Percentiles rank a stretch among this genome's conserved stretches.
phyloP scores from a whole-genome alignment of 305 asterid genomes.

The Fraxinus ornus region DNA sequence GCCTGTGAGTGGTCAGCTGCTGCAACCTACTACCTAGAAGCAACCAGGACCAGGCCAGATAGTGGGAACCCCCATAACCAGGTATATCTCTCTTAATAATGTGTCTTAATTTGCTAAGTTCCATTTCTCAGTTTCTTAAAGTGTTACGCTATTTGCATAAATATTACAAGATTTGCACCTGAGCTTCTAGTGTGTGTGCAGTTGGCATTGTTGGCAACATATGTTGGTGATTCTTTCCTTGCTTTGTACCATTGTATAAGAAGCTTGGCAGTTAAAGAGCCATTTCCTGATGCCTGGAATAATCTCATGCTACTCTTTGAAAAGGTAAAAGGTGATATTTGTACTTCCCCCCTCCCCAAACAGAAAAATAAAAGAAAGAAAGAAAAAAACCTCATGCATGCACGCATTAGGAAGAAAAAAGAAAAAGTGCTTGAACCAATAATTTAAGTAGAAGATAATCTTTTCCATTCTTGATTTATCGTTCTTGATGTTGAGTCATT shows the following conservation, averaged over 20 bases:
- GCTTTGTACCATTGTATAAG: constrained; percentile 83
- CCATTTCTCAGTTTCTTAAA: background rate
- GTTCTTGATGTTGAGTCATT: background rate
- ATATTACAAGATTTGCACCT: constrained; percentile 5
- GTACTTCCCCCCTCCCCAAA: background rate
- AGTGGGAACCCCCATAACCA: constrained; percentile 97
- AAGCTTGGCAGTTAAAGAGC: constrained; percentile 86
- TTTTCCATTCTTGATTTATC: background rate
- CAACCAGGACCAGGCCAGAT: constrained; percentile 68
- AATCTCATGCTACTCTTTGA: constrained; percentile 78
- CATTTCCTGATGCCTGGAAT: constrained; percentile 91
- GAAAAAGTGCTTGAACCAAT: background rate
- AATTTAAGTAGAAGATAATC: background rate
- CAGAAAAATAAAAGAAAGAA: background rate
- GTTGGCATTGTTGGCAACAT: constrained; percentile 84
- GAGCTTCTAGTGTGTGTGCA: constrained; percentile 36
- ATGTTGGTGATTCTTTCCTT: constrained; percentile 69
- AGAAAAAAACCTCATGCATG: background rate
- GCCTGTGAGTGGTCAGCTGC: constrained; percentile 67
- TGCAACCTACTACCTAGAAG: constrained; percentile 64
- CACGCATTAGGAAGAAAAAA: background rate
- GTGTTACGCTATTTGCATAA: background rate
- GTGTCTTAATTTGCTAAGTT: background rate
- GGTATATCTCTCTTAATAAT: constrained; percentile 33
- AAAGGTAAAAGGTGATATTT: constrained; percentile 48